These are phyloP conservation scores for Leccinum barrowsii DNA, from an alignment of 768 basidiomycete species.

Conservation along the genomic window DNA sequence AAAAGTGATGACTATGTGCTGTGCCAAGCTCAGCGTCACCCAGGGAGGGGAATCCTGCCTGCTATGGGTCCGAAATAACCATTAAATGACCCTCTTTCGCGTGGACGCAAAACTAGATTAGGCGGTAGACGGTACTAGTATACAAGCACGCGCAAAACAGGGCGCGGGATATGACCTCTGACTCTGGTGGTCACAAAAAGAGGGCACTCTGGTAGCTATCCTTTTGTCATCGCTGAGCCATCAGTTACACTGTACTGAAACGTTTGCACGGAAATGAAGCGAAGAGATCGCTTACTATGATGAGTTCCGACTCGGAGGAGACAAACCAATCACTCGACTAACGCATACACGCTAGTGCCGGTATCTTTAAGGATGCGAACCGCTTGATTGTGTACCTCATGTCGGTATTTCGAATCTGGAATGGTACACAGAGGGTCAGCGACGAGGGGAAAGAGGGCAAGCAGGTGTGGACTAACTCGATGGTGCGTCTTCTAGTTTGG, in stretches of 20 bases:
- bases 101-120: neutral
- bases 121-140: slow-evolving; percentile 6
- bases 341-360: slow-evolving; percentile 35
- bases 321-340: slow-evolving; percentile 37
- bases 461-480: neutral
- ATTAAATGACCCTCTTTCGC: neutral
- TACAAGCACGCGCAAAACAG: slow-evolving; percentile 7
- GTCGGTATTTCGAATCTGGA: slow-evolving; percentile 32
- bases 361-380: slow-evolving; percentile 44
- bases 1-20: too few relatives aligned
- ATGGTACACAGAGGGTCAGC: neutral
- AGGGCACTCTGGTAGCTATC: neutral
- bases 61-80: neutral
- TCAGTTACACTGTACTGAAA: slow-evolving; percentile 11
- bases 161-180: neutral
- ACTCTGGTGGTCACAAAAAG: neutral
- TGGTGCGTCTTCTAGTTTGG: slow-evolving; percentile 29
- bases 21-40: too few relatives aligned
- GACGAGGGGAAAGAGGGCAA: neutral
- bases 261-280: neutral
- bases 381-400: slow-evolving; percentile 35
- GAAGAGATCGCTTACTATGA: slow-evolving; percentile 14
- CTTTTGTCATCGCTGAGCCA: neutral
- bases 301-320: neutral
- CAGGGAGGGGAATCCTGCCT: neutral